Conservation (phyloP, 345 rosid species). For the Rhodamnia rubescens region DNA sequence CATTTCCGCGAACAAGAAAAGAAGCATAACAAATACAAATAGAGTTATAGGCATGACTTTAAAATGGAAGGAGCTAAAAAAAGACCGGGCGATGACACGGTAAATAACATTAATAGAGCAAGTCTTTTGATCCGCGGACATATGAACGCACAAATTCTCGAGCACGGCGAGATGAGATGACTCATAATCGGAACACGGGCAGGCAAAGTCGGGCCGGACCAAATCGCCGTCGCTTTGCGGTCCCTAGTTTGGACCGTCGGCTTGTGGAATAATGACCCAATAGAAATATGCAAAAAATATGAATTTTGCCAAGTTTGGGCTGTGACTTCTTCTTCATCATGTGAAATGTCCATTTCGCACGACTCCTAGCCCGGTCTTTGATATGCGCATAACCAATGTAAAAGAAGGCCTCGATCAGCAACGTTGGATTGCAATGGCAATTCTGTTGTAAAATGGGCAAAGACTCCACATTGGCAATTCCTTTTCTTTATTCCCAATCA, state of each 20-base stretch:
- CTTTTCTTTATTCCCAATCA: neutral
- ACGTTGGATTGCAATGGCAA: neutral
- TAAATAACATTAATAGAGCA: neutral
- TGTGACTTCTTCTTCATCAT: neutral
- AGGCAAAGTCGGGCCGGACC: neutral
- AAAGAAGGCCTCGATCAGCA: neutral
- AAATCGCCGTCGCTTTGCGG: neutral
- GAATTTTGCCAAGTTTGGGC: neutral
- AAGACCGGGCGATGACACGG: neutral
- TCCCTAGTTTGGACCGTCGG: neutral
- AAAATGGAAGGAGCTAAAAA: neutral
- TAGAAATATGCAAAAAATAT: rapidly evolving
- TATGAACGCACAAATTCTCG: too few relatives aligned
- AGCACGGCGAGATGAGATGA: neutral
- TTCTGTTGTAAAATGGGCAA: neutral
- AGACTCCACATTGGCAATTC: neutral
- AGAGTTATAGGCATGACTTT: neutral
- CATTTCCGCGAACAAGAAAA: neutral
- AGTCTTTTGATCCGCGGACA: neutral
- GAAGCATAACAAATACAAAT: neutral
- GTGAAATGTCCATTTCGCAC: neutral
- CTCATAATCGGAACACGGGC: neutral
- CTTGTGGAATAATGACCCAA: neutral
- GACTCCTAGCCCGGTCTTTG: neutral
- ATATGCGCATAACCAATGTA: neutral